A percentile compares a stretch with the other conserved stretches of the same genome.
Conservation (phyloP, 2,329 filamentous ascomycete species). For the Fusarium coffeatum region DNA sequence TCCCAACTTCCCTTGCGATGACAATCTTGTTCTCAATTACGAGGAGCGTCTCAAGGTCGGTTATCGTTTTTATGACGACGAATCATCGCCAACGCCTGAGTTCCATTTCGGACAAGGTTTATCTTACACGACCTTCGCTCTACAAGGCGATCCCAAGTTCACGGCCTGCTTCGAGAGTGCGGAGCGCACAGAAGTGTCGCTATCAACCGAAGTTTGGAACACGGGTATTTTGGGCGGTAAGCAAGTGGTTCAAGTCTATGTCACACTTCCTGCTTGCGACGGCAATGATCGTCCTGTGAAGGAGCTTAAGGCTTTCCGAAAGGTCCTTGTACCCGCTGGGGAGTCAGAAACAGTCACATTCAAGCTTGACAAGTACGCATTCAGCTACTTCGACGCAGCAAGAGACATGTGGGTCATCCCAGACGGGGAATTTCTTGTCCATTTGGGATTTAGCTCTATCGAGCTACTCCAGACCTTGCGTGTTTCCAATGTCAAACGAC, state of each 20-base stretch:
- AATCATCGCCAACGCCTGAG: background rate
- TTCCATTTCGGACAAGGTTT: slow-evolving; percentile 8
- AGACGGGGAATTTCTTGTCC: background rate
- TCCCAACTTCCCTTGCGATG: slow-evolving; percentile 1
- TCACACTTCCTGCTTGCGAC: background rate
- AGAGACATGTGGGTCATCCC: background rate
- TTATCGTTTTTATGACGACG: slow-evolving; percentile 4
- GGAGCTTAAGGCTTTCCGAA: slow-evolving; percentile 1
- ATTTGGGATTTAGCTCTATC: background rate
- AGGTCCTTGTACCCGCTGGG: accelerated
- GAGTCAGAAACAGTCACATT: background rate
- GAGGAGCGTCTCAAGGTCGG: slow-evolving; percentile 10
- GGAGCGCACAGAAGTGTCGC: accelerated
- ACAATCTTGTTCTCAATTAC: background rate
- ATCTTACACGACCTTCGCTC: slow-evolving; percentile 3
- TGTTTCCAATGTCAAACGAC: background rate
- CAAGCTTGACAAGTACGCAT: slow-evolving; percentile 5
- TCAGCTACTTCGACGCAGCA: background rate
- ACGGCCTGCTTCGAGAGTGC: accelerated
- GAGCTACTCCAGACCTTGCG: background rate
- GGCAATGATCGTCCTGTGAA: background rate
- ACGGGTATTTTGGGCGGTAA: background rate
- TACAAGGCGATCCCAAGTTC: accelerated
- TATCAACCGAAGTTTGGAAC: background rate
- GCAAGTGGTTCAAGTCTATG: background rate